Conservation (phyloP, 192 early-diverging fungal species). For the Kickxella alabastrina region DNA sequence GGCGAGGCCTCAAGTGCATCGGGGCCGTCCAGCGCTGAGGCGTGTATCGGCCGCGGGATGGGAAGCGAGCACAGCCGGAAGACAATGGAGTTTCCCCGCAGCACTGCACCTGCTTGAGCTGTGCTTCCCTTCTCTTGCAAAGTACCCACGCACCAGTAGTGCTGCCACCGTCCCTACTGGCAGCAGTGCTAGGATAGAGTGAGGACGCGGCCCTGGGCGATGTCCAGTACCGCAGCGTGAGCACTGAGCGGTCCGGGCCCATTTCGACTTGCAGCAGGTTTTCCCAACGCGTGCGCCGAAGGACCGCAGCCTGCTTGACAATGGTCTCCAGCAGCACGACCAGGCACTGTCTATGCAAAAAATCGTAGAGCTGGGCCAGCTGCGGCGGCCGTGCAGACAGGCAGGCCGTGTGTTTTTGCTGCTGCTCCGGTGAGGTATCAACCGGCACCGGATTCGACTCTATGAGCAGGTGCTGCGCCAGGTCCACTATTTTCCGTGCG, state of each 20-base stretch:
- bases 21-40: conserved; percentile 20
- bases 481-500: conserved; percentile 25
- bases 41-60: conserved; percentile 44
- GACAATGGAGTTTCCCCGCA: conserved; percentile 22
- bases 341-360: conserved; percentile 64
- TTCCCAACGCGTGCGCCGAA: conserved; percentile 46
- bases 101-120: background rate
- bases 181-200: background rate
- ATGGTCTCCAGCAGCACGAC: conserved; percentile 68
- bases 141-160: background rate
- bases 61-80: conserved; percentile 23
- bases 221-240: conserved; percentile 42
- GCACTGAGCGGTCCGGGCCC: conserved; percentile 18
- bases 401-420: background rate
- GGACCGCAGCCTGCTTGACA: conserved; percentile 54
- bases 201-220: conserved; percentile 21
- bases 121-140: background rate
- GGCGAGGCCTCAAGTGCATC: conserved; percentile 14
- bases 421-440: background rate
- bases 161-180: background rate
- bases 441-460: conserved; percentile 7
- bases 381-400: conserved; percentile 49
- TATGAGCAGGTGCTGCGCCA: conserved; percentile 29
- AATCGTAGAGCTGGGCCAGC: conserved; percentile 70
- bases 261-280: conserved; percentile 41